Percentiles rank a stretch among this genome's conserved stretches.
These are phyloP conservation scores for Metschnikowia arizonensis DNA, from an alignment of 805 yeast genomes.

Conservation along the genomic window DNA sequence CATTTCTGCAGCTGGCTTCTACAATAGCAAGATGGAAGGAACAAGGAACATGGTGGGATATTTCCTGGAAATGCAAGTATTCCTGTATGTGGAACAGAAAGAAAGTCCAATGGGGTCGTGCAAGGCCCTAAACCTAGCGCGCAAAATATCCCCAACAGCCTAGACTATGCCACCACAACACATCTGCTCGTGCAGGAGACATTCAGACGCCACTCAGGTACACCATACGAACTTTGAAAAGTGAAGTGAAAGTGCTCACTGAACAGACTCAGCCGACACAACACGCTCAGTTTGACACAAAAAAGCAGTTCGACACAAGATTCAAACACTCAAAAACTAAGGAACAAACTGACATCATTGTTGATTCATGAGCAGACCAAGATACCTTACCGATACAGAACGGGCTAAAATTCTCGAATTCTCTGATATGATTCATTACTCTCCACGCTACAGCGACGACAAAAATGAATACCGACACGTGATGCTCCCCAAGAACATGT, in stretches of 20 bases:
- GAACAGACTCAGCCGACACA: too few relatives aligned
- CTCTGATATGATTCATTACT: constrained; percentile 90
- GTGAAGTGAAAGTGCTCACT: too few relatives aligned
- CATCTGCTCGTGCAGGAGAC: neutral
- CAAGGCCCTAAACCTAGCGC: neutral
- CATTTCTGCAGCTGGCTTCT: too few relatives aligned
- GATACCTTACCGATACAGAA: constrained; percentile 79
- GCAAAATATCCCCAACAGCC: neutral
- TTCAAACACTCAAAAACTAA: neutral
- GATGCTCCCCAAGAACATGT: constrained; percentile 92
- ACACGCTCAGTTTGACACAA: too few relatives aligned
- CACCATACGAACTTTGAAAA: too few relatives aligned
- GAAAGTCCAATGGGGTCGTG: neutral
- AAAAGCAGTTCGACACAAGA: too few relatives aligned
- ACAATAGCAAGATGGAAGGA: too few relatives aligned
- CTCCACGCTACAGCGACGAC: constrained; percentile 91
- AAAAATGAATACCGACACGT: constrained; percentile 93
- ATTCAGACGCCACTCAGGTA: neutral
- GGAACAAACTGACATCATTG: neutral
- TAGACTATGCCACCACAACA: neutral
- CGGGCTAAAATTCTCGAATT: constrained; percentile 84
- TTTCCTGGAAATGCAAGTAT: too few relatives aligned
- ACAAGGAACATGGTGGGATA: too few relatives aligned
- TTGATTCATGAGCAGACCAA: constrained; percentile 45
- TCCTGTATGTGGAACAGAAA: neutral